Evolutionary conservation across 257 asterid genomes (phyloP).

Genomic region (Sherardia arvensis): DNA sequence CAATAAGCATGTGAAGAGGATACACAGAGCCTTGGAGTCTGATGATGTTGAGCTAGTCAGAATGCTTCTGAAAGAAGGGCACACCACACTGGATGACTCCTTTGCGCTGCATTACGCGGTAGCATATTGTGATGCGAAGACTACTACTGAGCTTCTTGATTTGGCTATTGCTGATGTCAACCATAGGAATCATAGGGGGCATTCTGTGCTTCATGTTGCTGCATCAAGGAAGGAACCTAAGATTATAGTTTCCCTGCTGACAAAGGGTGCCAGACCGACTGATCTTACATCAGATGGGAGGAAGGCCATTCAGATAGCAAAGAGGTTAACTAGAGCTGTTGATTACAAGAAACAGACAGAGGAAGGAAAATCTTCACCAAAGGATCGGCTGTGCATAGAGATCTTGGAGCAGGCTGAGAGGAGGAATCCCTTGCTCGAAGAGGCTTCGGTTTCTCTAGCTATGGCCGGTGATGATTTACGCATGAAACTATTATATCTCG

Average conservation of each 20-base stretch:
- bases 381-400: slow-evolving; percentile 84
- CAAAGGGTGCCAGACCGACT: slow-evolving; percentile 91
- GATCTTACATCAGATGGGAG: slow-evolving; percentile 88
- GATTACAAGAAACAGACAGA: slow-evolving; percentile 50
- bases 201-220: slow-evolving; percentile 90
- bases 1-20: slow-evolving; percentile 76
- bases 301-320: slow-evolving; percentile 86
- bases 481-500: slow-evolving; percentile 71
- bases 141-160: slow-evolving; percentile 87
- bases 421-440: slow-evolving; percentile 78
- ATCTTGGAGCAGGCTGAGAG: slow-evolving; percentile 95
- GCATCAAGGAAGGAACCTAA: slow-evolving; percentile 95
- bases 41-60: slow-evolving; percentile 90
- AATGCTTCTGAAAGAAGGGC: slow-evolving; percentile 83
- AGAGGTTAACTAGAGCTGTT: slow-evolving; percentile 71
- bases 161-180: slow-evolving; percentile 81
- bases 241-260: slow-evolving; percentile 75
- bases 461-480: slow-evolving; percentile 94
- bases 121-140: slow-evolving; percentile 89
- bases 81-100: slow-evolving; percentile 76
- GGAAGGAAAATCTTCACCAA: slow-evolving; percentile 74
- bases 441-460: slow-evolving; percentile 94
- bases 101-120: slow-evolving; percentile 90
- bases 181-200: slow-evolving; percentile 69
- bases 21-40: slow-evolving; percentile 89